These are phyloP conservation scores for Ramaria sp. DNA, from an alignment of 768 basidiomycete genomes.

Conservation along the genomic window DNA sequence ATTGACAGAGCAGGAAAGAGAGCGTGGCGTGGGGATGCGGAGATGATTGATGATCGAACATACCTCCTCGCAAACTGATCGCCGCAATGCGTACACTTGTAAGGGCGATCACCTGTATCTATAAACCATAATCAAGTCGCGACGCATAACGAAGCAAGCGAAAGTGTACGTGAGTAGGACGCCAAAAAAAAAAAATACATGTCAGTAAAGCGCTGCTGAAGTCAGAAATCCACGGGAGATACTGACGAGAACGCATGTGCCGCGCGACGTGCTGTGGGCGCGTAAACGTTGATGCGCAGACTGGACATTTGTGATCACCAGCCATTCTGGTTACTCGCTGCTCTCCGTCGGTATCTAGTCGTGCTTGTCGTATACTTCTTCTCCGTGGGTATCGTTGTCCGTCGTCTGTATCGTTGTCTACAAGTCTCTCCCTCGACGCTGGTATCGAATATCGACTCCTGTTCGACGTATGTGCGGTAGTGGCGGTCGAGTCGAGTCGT, in stretches of 20 bases:
- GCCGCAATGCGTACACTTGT: conserved; percentile 80
- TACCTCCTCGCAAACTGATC: conserved; percentile 86
- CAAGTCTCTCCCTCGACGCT: no score
- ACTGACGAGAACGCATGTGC: conserved; percentile 86
- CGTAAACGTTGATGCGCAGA: conserved; percentile 81
- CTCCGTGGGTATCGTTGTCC: no score
- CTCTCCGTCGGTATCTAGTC: no score
- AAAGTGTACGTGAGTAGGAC: no score
- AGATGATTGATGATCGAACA: conserved; percentile 10
- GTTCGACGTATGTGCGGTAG: no score
- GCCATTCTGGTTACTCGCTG: conserved; percentile 35
- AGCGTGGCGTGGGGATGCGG: background rate
- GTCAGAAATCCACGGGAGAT: conserved; percentile 6
- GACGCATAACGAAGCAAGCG: background rate
- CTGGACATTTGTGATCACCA: conserved; percentile 79
- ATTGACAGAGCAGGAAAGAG: no score
- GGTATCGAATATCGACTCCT: no score
- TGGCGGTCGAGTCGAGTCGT: no score
- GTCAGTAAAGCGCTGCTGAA: no score
- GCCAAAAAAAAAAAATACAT: no score
- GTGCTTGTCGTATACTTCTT: no score
- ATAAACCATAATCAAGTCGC: conserved; percentile 10
- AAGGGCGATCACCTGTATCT: conserved; percentile 87
- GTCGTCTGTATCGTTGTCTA: no score
- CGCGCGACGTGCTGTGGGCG: conserved; percentile 83